Base-by-base conservation (phyloP, 2,329 filamentous ascomycete genomes). In the Scedosporium boydii region DNA sequence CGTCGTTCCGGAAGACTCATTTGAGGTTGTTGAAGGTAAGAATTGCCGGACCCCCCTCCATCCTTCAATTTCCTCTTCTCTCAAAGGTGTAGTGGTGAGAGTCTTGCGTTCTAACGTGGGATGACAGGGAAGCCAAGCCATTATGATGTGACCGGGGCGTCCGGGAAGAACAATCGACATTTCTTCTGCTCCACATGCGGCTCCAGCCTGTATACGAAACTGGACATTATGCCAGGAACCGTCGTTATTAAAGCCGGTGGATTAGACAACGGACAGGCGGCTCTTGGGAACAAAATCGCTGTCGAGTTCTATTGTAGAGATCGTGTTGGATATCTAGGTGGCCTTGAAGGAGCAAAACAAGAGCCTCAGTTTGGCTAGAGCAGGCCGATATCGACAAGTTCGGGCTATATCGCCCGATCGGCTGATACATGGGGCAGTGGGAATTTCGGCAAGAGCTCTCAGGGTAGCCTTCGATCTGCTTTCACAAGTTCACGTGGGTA, bases 181-280 rank as follows among this genome's bases (percentile, higher is more conserved):
- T 82, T 76, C 72, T 84, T 84, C 74, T 84, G 82, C 68, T 65
- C 70, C 16, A 78, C 69, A 64, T 84, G 82, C 66, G 82, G 82
- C 18, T 80, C 76, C 1, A 74, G 76, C 60, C 66, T 84, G 26
- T 83, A 79, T 68, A 82, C 79, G 9, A 74, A 80, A 68, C 72
- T 83, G 27, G 82, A 83, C 29, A 59, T 83, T 51, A 80, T 84
- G 80, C 76, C 78, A 1, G 79, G 79, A 21, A 70, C 77, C 65
- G 75, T 76, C 7, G 74, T 74, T 64, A 70, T 84, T 67, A 84
- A 85, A 73, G 79, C 77, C 2, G 82, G 82, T 1, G 70, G 74
- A 1, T 68, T 84, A 27, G 81, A 84, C 60, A 76, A 76, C 5
- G 79, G 79, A 5, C 76, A 73, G 10, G 75, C 78, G 0, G 74